Base-by-base conservation (phyloP, 148 eudicot genomes). In the Chenopodium formosanum region DNA sequence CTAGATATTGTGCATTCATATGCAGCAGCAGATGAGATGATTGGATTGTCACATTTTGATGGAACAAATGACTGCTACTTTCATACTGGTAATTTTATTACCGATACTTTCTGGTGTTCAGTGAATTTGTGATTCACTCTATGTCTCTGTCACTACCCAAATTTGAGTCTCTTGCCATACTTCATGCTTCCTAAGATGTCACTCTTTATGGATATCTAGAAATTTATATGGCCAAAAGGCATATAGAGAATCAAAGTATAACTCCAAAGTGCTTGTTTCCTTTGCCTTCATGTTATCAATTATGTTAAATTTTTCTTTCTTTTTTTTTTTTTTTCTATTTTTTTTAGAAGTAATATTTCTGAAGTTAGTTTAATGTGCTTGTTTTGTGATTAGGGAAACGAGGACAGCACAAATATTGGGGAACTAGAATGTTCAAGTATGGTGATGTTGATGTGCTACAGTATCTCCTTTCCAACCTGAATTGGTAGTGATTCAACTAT, bases 381-480 rank as follows among this genome's bases (percentile, higher is more conserved):
- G n/a, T 79, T 77, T 77, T 71, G 62, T 81, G 53, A 74, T 83
- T 82, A 96, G 99, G 99, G 53, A 96, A 96, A 83, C 89, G 99
- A 80, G 99, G 99, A 12, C 88, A 94, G 74, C 99, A 96, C 86
- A 96, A 94, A 83, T 96, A 84, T 84, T 96, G 99, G 99, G 99
- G 99, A 76, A 96, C 99, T 74, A 91, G 99, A 88, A 96, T 94
- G 97, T 94, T 96, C 91, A 96, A 94, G 82, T 96, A 96, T 86
- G 99, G 89, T 44, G 99, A 96, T 77, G 85, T 89, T 50, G 98
- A 91, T 79, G 99, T 96, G 90, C 90, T 96, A 80, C 99, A 96
- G 78, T 96, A 87, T 90, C 93, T 96, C 74, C 90, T 96, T 83
- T 96, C 99, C 58, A 96, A 96, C 84, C 88, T 96, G 80, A 94